Base-by-base conservation (phyloP, 805 yeast genomes). In the Ogataea methylovora region DNA sequence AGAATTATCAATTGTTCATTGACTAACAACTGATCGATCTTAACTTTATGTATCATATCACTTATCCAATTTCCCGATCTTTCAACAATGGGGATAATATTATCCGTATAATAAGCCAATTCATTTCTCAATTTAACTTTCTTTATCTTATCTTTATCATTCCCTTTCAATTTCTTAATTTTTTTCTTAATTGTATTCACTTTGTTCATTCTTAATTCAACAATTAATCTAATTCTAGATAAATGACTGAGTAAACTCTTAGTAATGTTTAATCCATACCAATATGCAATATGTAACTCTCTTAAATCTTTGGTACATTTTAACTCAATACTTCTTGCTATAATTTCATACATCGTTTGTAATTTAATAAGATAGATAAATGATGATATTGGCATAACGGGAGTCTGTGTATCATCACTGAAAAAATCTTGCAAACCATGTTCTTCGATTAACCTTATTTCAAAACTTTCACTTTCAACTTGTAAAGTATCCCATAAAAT, bases 401-500 rank as follows among this genome's bases (percentile, higher is more conserved):
- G 65, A 12, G 56, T 61, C 6, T 52, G 54, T 11, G 32, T 14
- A n/a, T 51, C 60, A 16, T 65, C 66, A n/a, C 66, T 67, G 22
- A 49, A 45, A 10, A 32, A 30, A 23, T 58, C 60, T 19, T 53
- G 48, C 18, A 69, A 45, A 16, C 60, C 58, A 39, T 55, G 61
- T 4, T 51, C 46, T 5, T 53, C 43, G 24, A 48, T 56, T 7
- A 71, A 36, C 6, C 61, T 64, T 12, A 66, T 43, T 51, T 86
- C 97, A 24, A 78, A 63, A 5, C 63, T 56, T 47, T 85, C 94
- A 34, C 82, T 68, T 27, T 69, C 69, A 8, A 83, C 92, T 49
- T 90, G 97, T 22, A 84, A 60, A 2, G 86, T 69, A 55, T 90
- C 97, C 82, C 90, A 84, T 3, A 69, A 43, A 30, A 69, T 47